Conservation (phyloP, 2,329 filamentous ascomycete genomes). For the Calonectria leucothoes region DNA sequence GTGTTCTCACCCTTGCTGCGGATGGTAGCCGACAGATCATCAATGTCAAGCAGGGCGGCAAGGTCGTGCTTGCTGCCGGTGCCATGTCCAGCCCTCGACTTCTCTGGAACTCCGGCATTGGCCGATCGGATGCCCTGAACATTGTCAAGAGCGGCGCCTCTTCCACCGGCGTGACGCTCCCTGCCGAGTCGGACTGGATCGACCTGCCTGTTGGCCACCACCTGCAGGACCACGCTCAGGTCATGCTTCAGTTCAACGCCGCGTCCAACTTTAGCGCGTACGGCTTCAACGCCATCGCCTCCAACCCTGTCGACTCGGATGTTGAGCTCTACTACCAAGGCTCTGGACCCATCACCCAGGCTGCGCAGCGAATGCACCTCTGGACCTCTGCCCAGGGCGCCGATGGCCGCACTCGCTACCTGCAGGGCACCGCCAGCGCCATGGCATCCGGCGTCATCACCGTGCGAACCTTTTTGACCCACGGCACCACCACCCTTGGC, state of each 20-base stretch:
- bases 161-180: conserved; percentile 63
- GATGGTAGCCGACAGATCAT: conserved; percentile 54
- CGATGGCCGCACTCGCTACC: conserved; percentile 37
- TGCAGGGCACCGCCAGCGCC: conserved; percentile 40
- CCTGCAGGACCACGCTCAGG: conserved; percentile 65
- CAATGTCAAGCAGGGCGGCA: conserved; percentile 39
- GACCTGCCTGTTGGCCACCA: conserved; percentile 69
- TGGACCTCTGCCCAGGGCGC: conserved; percentile 40
- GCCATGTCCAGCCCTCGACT: conserved; percentile 50
- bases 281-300: conserved; percentile 37
- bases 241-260: conserved; percentile 43
- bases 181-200: conserved; percentile 62
- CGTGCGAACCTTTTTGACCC: conserved; percentile 37
- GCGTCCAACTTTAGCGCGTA: conserved; percentile 39
- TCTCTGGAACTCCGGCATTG: conserved; percentile 63
- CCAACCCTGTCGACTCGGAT: conserved; percentile 26
- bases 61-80: conserved; percentile 74
- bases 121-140: conserved; percentile 67
- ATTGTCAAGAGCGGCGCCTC: conserved; percentile 55
- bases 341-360: conserved; percentile 41
- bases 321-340: conserved; percentile 40
- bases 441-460: conserved; percentile 39
- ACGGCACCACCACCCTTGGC: conserved; percentile 37
- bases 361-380: conserved; percentile 42
- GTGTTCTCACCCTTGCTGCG: conserved; percentile 69